Conservation (phyloP, 106 monocot species). For the Alisma plantagoaquatica region DNA sequence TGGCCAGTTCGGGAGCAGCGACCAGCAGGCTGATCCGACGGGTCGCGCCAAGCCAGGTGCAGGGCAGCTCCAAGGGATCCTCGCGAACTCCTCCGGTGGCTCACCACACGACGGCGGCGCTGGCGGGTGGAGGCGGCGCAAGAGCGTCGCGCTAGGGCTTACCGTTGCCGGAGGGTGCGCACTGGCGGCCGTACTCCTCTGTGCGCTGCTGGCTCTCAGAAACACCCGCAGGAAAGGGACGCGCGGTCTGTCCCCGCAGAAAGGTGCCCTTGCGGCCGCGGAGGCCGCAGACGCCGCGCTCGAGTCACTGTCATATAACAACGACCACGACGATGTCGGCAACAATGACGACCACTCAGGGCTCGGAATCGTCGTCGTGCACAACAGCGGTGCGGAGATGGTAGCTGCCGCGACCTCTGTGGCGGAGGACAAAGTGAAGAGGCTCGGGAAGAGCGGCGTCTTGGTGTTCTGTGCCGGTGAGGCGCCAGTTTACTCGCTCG, state of each 20-base stretch:
- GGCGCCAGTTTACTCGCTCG: conserved; percentile 35
- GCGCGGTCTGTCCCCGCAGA: conserved; percentile 20
- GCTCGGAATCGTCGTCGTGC: no score
- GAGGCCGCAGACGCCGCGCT: conserved; percentile 10
- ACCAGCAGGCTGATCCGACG: no score
- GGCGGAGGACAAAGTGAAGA: conserved; percentile 52
- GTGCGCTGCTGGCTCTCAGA: conserved; percentile 14
- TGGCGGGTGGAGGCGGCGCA: conserved; percentile 3
- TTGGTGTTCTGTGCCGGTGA: conserved; percentile 80
- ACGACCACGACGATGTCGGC: not conserved
- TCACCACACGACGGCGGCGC: not conserved
- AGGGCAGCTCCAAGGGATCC: conserved; percentile 10
- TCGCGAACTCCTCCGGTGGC: no score
- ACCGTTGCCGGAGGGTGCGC: conserved; percentile 15
- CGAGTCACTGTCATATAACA: not conserved
- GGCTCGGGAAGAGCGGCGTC: conserved; percentile 55
- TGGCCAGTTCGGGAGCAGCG: no score
- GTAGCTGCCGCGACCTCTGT: conserved; percentile 22
- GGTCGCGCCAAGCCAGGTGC: no score
- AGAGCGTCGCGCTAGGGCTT: conserved; percentile 9
- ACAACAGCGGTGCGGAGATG: conserved; percentile 17
- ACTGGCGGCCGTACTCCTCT: conserved; percentile 22
- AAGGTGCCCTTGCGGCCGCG: conserved; percentile 14
- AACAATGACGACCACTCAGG: no score
- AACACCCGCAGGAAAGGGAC: conserved; percentile 15